Percentiles rank a stretch among this genome's conserved stretches.
phyloP scores from a whole-genome alignment of 2,329 filamentous ascomycete species.

The Paecilomyces sp. region DNA sequence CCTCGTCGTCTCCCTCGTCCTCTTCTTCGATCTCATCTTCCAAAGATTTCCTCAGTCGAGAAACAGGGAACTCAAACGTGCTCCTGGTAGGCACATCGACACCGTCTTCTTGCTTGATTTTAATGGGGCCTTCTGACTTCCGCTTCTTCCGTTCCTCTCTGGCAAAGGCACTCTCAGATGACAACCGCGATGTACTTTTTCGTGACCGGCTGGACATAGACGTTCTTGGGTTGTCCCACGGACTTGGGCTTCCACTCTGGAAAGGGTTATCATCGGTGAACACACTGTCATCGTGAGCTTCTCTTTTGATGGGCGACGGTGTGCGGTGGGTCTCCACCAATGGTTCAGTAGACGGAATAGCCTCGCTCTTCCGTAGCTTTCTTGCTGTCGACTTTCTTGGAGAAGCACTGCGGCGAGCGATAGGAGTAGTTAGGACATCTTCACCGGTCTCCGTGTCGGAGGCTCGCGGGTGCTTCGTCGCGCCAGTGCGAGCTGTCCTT shows the following conservation, averaged over 20 bases:
- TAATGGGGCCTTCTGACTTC: constrained; percentile 23
- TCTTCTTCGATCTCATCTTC: constrained; percentile 29
- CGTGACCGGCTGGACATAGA: constrained; percentile 37
- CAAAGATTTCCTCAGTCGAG: constrained; percentile 27
- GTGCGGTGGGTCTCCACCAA: constrained; percentile 20
- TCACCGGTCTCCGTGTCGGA: constrained; percentile 26
- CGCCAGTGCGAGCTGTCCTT: constrained; percentile 27
- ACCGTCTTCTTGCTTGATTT: constrained; percentile 45
- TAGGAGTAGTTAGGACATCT: constrained; percentile 23
- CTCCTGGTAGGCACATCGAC: constrained; percentile 49
- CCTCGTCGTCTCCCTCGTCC: constrained; percentile 18
- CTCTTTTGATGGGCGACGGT: constrained; percentile 35
- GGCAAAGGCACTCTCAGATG: constrained; percentile 18
- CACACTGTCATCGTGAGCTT: constrained; percentile 50
- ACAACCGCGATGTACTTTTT: constrained; percentile 43
- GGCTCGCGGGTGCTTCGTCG: constrained; percentile 22
- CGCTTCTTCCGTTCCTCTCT: constrained; percentile 21
- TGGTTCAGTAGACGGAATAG: constrained; percentile 27
- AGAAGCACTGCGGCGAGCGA: constrained; percentile 22
- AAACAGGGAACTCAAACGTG: constrained; percentile 52
- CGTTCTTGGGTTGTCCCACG: constrained; percentile 40
- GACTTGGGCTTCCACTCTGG: constrained; percentile 68
- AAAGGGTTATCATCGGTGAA: constrained; percentile 93
- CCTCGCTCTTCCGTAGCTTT: constrained; percentile 45
- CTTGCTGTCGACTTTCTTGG: constrained; percentile 41